Evolutionary conservation across 2,329 filamentous ascomycete genomes (phyloP).

Genomic region (Herpotrichia juniperi): DNA sequence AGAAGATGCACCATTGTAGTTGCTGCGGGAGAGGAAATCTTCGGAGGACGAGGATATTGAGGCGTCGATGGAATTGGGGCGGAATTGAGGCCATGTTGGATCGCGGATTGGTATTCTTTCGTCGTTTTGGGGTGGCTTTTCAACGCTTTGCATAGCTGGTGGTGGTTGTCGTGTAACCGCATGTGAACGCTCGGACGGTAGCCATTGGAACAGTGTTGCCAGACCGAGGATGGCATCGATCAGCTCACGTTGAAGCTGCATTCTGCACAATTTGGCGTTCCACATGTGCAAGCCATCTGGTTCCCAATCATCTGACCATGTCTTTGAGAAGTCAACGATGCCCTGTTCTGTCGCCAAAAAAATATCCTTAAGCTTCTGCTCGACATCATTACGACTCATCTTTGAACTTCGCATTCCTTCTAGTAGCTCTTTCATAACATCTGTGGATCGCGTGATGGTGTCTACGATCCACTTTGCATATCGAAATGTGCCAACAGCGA

Average conservation of each 20-base stretch:
- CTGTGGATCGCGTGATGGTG: constrained; percentile 15
- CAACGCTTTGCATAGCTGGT: neutral
- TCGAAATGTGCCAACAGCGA: constrained; percentile 30
- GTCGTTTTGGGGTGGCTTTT: neutral
- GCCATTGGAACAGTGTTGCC: constrained; percentile 22
- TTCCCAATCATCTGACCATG: constrained; percentile 11
- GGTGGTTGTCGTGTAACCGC: neutral
- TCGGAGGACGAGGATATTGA: constrained; percentile 13
- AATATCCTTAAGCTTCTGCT: constrained; percentile 10
- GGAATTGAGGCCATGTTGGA: constrained; percentile 72
- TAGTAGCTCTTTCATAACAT: constrained; percentile 14
- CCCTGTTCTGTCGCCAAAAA: constrained; percentile 24
- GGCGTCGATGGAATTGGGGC: constrained; percentile 62
- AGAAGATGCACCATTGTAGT: neutral
- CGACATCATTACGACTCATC: constrained; percentile 9
- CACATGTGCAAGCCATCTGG: constrained; percentile 24
- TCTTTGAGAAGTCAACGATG: constrained; percentile 17
- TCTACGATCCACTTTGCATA: constrained; percentile 34
- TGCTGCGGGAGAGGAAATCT: neutral
- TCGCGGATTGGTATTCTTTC: constrained; percentile 49
- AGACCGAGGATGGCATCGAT: constrained; percentile 18
- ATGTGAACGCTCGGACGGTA: constrained; percentile 7
- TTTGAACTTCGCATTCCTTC: constrained; percentile 6
- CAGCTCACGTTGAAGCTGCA: constrained; percentile 28
- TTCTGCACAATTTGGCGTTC: constrained; percentile 29